Evolutionary conservation across 2,329 filamentous ascomycete species (phyloP).

Genomic region (Diaporthe sp.): DNA sequence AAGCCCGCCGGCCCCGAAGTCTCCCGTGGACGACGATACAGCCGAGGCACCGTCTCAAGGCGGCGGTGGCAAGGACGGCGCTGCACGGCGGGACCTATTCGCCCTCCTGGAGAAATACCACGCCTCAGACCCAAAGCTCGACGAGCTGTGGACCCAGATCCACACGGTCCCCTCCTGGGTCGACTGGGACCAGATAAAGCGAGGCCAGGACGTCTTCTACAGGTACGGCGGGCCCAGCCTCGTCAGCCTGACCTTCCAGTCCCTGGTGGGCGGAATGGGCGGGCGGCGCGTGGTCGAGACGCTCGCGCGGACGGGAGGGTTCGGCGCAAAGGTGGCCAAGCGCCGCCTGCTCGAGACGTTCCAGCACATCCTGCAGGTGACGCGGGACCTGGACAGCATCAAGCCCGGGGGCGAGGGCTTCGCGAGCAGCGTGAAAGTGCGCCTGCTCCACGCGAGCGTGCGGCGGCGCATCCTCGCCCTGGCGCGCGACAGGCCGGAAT

Average conservation of each 20-base stretch:
- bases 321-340: slow-evolving; percentile 73
- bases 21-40: background rate
- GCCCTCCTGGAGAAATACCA: slow-evolving; percentile 69
- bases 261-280: slow-evolving; percentile 76
- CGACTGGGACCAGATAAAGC: slow-evolving; percentile 78
- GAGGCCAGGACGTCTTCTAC: slow-evolving; percentile 83
- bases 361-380: slow-evolving; percentile 80
- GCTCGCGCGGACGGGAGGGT: slow-evolving; percentile 78
- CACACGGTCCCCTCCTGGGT: slow-evolving; percentile 79
- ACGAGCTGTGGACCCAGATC: slow-evolving; percentile 72
- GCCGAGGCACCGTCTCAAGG: background rate
- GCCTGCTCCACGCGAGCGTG: slow-evolving; percentile 76
- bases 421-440: slow-evolving; percentile 72
- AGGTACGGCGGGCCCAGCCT: slow-evolving; percentile 77
- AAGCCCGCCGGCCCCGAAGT: slow-evolving; percentile 52
- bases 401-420: slow-evolving; percentile 75
- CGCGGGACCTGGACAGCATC: slow-evolving; percentile 71
- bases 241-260: slow-evolving; percentile 72
- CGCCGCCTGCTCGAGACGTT: slow-evolving; percentile 75
- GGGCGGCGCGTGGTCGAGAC: slow-evolving; percentile 80
- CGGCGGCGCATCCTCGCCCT: slow-evolving; percentile 72
- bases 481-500: slow-evolving; percentile 63
- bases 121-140: slow-evolving; percentile 62
- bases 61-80: slow-evolving; percentile 39
- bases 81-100: slow-evolving; percentile 68